phyloP scores from a whole-genome alignment of 176 grass and related monocot species.

The Neostapfia colusana region DNA sequence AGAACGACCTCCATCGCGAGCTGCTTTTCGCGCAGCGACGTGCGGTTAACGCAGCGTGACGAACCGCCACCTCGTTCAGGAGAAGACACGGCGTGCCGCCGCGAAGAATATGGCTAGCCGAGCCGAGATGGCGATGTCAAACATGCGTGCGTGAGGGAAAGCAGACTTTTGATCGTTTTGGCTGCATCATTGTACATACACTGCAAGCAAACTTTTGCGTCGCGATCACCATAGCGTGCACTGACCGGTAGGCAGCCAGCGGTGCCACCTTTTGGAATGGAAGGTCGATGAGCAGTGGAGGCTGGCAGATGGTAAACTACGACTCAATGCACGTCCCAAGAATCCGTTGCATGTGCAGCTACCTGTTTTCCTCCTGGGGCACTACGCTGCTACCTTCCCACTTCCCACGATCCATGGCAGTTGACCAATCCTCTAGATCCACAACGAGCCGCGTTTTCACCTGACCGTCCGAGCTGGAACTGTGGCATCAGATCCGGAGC shows the following conservation, averaged over 20 bases:
- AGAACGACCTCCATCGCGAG: neutral
- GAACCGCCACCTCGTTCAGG: too few relatives aligned
- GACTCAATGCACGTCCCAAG: neutral
- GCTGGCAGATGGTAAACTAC: neutral
- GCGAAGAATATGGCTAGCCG: too few relatives aligned
- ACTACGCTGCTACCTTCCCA: neutral
- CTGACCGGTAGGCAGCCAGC: neutral
- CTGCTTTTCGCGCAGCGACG: too few relatives aligned
- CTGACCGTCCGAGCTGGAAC: neutral
- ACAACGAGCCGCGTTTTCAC: neutral
- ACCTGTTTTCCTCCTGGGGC: neutral
- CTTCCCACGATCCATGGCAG: neutral
- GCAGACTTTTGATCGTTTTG: neutral
- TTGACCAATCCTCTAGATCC: constrained; percentile 22
- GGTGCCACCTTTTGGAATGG: neutral
- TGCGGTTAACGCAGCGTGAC: too few relatives aligned
- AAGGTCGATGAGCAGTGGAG: neutral
- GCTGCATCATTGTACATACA: too few relatives aligned
- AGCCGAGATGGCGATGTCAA: too few relatives aligned
- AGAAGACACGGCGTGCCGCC: neutral
- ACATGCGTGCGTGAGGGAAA: neutral
- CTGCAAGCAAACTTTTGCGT: neutral
- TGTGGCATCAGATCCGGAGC: neutral
- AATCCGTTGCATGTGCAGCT: neutral
- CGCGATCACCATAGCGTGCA: neutral